A percentile compares a stretch with the other conserved stretches of the same genome.
Conservation (phyloP, 176 grass and related monocot genomes). For the Aegilops sharonensis region DNA sequence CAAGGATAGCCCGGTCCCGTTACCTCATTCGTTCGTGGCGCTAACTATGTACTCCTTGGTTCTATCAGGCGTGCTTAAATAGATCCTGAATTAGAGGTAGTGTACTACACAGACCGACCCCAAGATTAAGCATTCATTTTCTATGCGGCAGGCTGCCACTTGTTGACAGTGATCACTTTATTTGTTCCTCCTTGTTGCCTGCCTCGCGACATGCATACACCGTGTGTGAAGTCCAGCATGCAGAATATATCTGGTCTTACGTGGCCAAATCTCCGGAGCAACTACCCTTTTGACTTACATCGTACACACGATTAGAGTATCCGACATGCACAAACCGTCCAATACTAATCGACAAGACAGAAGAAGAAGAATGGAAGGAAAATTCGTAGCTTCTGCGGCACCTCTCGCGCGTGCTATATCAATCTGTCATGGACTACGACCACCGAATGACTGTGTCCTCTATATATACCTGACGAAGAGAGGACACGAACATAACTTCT, state of each 20-base stretch:
- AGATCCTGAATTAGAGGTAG: too few species aligned
- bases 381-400: background rate
- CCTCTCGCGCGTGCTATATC: too few species aligned
- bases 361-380: background rate
- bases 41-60: too few species aligned
- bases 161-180: background rate
- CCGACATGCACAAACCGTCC: background rate
- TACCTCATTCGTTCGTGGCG: too few species aligned
- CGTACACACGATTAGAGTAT: background rate
- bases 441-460: background rate
- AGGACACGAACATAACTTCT: too few species aligned
- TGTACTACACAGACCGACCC: too few species aligned
- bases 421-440: background rate
- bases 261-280: background rate
- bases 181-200: background rate
- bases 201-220: background rate
- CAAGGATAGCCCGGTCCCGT: too few species aligned
- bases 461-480: too few species aligned
- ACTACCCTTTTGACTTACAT: slow-evolving; percentile 37
- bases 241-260: slow-evolving; percentile 36
- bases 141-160: background rate
- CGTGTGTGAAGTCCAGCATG: slow-evolving; percentile 24
- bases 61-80: too few species aligned
- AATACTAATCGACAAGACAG: background rate
- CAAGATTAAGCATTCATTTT: background rate